Conservation (phyloP, 768 basidiomycete genomes). For the Cytidiella melzeri region DNA sequence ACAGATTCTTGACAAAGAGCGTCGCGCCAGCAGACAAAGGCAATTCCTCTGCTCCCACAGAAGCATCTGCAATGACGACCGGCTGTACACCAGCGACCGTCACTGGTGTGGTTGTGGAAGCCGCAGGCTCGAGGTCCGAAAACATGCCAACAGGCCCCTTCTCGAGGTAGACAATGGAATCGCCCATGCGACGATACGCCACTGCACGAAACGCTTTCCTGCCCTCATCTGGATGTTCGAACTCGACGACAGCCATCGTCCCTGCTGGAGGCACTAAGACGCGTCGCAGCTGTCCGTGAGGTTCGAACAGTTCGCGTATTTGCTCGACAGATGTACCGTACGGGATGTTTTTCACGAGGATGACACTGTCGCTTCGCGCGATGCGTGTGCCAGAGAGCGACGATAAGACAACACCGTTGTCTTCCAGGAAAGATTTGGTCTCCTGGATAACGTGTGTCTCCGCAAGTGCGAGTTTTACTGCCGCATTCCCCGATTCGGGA, state of each 20-base stretch:
- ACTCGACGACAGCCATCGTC: conserved; percentile 90
- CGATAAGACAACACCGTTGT: conserved; percentile 60
- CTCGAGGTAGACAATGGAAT: conserved; percentile 88
- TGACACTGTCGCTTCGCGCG: conserved; percentile 65
- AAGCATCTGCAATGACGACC: conserved; percentile 38
- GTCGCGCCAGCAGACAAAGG: conserved; percentile 67
- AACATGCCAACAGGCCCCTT: conserved; percentile 88
- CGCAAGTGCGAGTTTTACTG: conserved; percentile 92
- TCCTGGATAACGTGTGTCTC: conserved; percentile 96
- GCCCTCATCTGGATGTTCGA: conserved; percentile 65
- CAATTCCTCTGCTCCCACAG: conserved; percentile 30
- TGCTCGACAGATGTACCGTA: conserved; percentile 75
- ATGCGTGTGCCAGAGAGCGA: conserved; percentile 41
- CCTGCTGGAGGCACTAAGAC: conserved; percentile 88
- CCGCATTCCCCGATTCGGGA: conserved; percentile 73
- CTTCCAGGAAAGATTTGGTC: conserved; percentile 85
- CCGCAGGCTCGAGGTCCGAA: conserved; percentile 12
- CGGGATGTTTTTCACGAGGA: conserved; percentile 96
- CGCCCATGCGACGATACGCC: conserved; percentile 83
- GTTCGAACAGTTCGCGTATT: conserved; percentile 74
- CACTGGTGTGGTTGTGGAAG: conserved; percentile 11
- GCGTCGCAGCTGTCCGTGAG: conserved; percentile 63
- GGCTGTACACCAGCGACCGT: conserved; percentile 23
- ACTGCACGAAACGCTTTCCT: conserved; percentile 72
- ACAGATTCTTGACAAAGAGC: conserved; percentile 90